phyloP scores from a whole-genome alignment of 805 yeast genomes.

The Kodamaea kaohsiungensis region DNA sequence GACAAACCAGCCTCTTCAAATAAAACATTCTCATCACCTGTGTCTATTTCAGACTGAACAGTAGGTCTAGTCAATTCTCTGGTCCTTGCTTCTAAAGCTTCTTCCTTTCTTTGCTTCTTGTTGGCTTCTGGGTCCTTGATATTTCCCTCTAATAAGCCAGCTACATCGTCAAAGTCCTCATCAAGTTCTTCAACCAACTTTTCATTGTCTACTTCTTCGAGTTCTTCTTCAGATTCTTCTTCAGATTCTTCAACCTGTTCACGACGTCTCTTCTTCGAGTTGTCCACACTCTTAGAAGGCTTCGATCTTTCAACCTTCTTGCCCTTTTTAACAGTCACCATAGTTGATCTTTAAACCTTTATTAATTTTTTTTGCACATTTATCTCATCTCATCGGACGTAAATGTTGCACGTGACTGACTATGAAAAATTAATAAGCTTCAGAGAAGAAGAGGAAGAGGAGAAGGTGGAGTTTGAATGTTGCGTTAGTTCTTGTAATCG shows the following conservation, averaged over 20 bases:
- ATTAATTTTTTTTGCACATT: conserved; percentile 6
- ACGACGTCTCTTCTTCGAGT: conserved; percentile 25
- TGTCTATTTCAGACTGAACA: conserved; percentile 28
- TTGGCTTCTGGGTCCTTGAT: conserved; percentile 42
- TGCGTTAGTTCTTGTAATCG: no score
- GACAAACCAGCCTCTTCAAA: conserved; percentile 60
- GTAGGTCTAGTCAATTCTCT: conserved; percentile 32
- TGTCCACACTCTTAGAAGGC: conserved; percentile 12
- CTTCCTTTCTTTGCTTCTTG: conserved; percentile 18
- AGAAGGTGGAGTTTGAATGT: no score
- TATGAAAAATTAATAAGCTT: neutral
- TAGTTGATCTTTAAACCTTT: conserved; percentile 5
- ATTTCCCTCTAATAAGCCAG: conserved; percentile 49
- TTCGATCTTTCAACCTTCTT: conserved; percentile 9
- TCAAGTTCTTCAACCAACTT: conserved; percentile 55
- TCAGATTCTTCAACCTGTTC: conserved; percentile 27
- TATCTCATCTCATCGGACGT: conserved; percentile 14
- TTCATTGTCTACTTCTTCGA: conserved; percentile 38
- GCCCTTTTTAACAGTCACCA: conserved; percentile 13
- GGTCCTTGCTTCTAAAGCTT: conserved; percentile 18
- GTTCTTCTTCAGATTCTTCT: conserved; percentile 15
- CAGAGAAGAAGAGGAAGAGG: neutral
- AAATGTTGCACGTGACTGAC: neutral
- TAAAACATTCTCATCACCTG: conserved; percentile 29
- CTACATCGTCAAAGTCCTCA: conserved; percentile 58